Evolutionary conservation across 2,329 filamentous ascomycete species (phyloP), one percentile per base, ranked within the genome.

Genomic region (Ophiostoma himal-ulmi): DNA sequence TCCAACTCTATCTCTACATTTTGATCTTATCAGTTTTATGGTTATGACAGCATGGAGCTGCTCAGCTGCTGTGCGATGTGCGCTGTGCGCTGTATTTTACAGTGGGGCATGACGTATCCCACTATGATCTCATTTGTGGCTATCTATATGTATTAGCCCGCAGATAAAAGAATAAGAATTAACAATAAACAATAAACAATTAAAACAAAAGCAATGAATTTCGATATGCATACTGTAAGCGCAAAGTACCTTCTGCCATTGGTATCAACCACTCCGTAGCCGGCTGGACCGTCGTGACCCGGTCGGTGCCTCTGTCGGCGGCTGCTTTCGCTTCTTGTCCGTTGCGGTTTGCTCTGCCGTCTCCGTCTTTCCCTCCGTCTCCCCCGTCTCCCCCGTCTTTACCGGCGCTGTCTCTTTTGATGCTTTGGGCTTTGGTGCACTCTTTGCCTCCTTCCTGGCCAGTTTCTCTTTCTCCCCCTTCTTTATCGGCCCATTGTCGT

Each of bases 231-330:
- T 30, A 30, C 30, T 30, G 3, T 4, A 30, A 30, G 30, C 30
- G 30, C 4, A 30, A 30, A 30, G 30, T 30, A 30, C 30, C 1
- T 30, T 30, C 3, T 30, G 30, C 30, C 30, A 30, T 30, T 30
- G 30, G 30, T 3, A 30, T 52, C 66, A 68, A 17, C n/a, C 52
- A n/a, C 37, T 44, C 65, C 66, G 64, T 3, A 69, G 34, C 22
- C 72, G 69, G 39, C 71, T 71, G 5, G 73, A 74, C 20, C 73
- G 70, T 20, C 73, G 69, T 10, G 52, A 62, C 3, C n/a, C n/a
- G 6, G 30, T 11, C 20, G 64, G 17, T 3, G 39, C 65, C 7
- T 69, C 44, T 5, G 54, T 41, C 3, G 70, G 44, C 44, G 57
- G 64, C 57, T 68, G 34, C 60, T 72, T 71, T 14, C 69, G 57